Percentiles rank a stretch among this genome's conserved stretches.
phyloP scores from a whole-genome alignment of 1,284 basidiomycete genomes.

The Clitocybe nebularis region DNA sequence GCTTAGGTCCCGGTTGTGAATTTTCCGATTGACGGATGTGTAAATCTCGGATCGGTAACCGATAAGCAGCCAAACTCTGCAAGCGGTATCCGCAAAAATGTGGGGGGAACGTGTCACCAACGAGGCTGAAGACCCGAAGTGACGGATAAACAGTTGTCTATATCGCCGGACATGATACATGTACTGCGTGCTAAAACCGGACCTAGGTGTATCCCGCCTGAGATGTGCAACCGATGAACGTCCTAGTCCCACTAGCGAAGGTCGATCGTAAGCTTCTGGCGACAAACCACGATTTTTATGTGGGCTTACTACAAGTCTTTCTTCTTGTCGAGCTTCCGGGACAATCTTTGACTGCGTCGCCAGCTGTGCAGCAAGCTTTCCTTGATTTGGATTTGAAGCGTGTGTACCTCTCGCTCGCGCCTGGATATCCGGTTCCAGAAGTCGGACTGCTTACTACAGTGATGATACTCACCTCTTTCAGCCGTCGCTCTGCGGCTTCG shows the following conservation, averaged over 20 bases:
- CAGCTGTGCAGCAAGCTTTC: constrained; percentile 55
- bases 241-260: constrained; percentile 24
- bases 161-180: too few relatives aligned
- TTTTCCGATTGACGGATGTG: too few relatives aligned
- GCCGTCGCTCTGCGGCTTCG: constrained; percentile 65
- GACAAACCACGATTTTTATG: neutral
- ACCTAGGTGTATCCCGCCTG: too few relatives aligned
- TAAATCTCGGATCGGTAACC: too few relatives aligned
- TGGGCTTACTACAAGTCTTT: constrained; percentile 56
- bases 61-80: too few relatives aligned
- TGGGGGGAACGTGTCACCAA: too few relatives aligned
- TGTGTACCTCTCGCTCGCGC: constrained; percentile 55
- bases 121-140: too few relatives aligned
- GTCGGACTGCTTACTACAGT: constrained; percentile 10
- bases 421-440: constrained; percentile 30
- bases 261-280: constrained; percentile 9
- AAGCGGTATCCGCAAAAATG: too few relatives aligned
- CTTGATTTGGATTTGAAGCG: constrained; percentile 61
- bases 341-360: constrained; percentile 43
- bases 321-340: constrained; percentile 49
- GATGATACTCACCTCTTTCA: constrained; percentile 50
- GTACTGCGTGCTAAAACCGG: too few relatives aligned
- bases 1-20: too few relatives aligned
- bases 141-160: too few relatives aligned
- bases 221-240: too few relatives aligned